phyloP scores from a whole-genome alignment of 2,329 filamentous ascomycete species.

The Cladobotryum mycophilum region DNA sequence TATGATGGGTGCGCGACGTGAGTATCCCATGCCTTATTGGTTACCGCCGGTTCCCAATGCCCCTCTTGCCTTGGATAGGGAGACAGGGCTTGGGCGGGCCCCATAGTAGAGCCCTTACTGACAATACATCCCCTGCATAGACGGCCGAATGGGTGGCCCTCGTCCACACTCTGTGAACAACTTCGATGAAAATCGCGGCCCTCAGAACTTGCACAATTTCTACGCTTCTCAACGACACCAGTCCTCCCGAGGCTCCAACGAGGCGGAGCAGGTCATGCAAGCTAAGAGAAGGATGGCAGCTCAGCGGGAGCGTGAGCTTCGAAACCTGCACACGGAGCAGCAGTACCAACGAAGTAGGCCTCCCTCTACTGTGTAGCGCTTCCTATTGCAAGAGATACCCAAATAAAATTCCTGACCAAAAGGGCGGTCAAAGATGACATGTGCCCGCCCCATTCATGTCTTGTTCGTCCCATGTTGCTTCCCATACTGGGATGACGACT shows the following conservation, averaged over 20 bases:
- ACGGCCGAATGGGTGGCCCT: slow-evolving; percentile 63
- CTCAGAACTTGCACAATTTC: slow-evolving; percentile 80
- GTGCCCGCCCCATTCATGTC: slow-evolving; percentile 9
- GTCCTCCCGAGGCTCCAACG: slow-evolving; percentile 72
- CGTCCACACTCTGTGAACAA: slow-evolving; percentile 83
- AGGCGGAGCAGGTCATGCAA: slow-evolving; percentile 98
- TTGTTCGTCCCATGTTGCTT: slow-evolving; percentile 10
- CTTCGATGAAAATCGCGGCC: slow-evolving; percentile 63
- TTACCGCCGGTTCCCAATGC: neutral
- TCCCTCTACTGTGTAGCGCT: slow-evolving; percentile 66
- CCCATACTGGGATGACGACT: slow-evolving; percentile 8
- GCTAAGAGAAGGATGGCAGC: slow-evolving; percentile 98
- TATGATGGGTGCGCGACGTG: slow-evolving; percentile 66
- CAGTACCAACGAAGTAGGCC: slow-evolving; percentile 99
- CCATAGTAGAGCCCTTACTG: slow-evolving; percentile 5
- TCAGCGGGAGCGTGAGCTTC: slow-evolving; percentile 96
- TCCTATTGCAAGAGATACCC: slow-evolving; percentile 30
- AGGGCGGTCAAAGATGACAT: slow-evolving; percentile 15
- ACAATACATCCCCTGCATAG: slow-evolving; percentile 35
- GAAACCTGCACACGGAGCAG: slow-evolving; percentile 99
- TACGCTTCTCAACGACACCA: slow-evolving; percentile 92
- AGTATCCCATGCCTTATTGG: slow-evolving; percentile 49
- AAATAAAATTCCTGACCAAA: slow-evolving; percentile 27
- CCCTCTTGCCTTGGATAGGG: neutral
- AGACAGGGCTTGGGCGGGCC: slow-evolving; percentile 6